Conservation (phyloP, 73 alveolate genomes). For the Paramecium sexaurelia region DNA sequence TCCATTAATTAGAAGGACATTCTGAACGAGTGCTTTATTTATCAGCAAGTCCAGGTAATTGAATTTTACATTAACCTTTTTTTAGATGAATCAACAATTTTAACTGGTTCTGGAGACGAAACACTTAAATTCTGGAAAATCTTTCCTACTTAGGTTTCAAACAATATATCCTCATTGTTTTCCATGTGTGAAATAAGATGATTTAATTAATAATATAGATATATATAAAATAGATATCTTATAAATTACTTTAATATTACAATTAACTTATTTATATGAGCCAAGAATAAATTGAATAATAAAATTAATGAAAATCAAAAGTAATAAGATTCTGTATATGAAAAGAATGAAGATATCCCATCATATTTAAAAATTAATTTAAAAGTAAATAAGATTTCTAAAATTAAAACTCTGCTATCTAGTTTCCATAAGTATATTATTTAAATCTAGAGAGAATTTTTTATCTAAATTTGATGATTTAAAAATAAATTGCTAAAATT, state of each 20-base stretch:
- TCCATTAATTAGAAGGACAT: conserved; percentile 96
- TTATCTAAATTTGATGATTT: conserved; percentile 35
- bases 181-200: conserved; percentile 57
- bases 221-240: neutral
- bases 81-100: conserved; percentile 69
- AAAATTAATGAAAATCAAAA: neutral
- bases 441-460: conserved; percentile 8
- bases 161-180: neutral
- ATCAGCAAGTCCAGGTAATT: conserved; percentile 97
- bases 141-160: conserved; percentile 66
- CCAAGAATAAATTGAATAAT: neutral
- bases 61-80: conserved; percentile 52
- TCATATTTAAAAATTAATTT: neutral
- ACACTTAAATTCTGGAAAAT: conserved; percentile 99
- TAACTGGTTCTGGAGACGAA: conserved; percentile 99
- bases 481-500: neutral
- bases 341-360: neutral
- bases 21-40: conserved; percentile 95
- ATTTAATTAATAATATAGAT: neutral
- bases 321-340: neutral
- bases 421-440: neutral
- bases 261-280: neutral
- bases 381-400: neutral
- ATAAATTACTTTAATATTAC: neutral
- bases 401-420: neutral